Base-by-base conservation (phyloP, 2,329 filamentous ascomycete species). In the Pezizomycotina sp. region DNA sequence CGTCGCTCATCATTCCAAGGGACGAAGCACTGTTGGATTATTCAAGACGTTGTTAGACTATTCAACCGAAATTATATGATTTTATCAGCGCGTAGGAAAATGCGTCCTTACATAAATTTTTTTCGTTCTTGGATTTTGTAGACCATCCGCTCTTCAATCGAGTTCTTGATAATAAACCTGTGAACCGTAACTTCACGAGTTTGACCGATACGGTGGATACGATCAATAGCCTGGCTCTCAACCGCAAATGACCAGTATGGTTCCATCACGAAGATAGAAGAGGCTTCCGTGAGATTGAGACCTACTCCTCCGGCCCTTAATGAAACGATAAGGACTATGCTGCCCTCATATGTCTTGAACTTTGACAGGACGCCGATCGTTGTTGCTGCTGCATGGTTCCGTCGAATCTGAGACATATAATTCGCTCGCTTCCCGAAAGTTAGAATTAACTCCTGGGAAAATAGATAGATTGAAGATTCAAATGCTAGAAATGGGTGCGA, bases 171-270 rank as follows among this genome's bases (percentile, higher is more conserved):
- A 39, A 98, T 77, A 53, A 95, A 95, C 18, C 89, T 65, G 49
- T 76, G 76, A 0, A 98, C 84, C 37, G 73, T 71, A 2, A 98
- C 89, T 51, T 86, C 79, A 10, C 73, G 68, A 31, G 78, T 74
- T 57, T 98, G 89, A 0, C 89, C 89, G 80, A 98, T 93, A 6
- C 89, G 73, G 61, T 98, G 89, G 21, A 98, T 83, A 1, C 89
- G 80, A 60, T 98, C 89, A 52, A 98, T 95, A 6, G 89, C 89
- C 58, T 98, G 89, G 4, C 84, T 82, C 59, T 98, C 89, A 8
- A 95, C 76, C 0, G 89, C 84, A 58, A 86, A 98, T 54, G 80
- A 91, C 89, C 89, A 98, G 89, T 89, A 98, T 0, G 89, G 89
- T 57, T 98, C 89, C 89, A 98, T 95, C 79, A 98, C 91, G 61